Evolutionary conservation across 2,329 filamentous ascomycete genomes (phyloP), one percentile per base, ranked within the genome.

Genomic region (Catunica adiposa): DNA sequence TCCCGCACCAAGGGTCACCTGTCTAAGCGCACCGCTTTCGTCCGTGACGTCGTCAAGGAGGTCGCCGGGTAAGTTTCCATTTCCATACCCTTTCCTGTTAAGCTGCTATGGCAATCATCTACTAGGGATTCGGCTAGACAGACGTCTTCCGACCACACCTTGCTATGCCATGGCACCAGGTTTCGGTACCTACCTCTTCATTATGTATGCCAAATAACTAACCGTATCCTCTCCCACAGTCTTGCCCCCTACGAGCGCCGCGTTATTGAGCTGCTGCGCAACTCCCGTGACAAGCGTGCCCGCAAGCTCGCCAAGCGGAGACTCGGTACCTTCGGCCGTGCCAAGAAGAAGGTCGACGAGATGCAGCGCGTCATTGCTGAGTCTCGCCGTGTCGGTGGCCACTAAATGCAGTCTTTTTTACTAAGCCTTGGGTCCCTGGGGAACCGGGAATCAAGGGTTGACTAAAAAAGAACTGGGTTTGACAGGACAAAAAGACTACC

Each of bases 261-360:
- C 71, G 87, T 98, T 66, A 94, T 98, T 71, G 92, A 98, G 82
- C 79, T 98, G 71, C 85, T 98, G 75, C 88, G 92, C 69, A 98
- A 98, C 86, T 84, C 81, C 79, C 94, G 94, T 80, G 92, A 98
- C 77, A 97, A 97, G 87, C 88, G 90, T 75, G 90, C 90, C 69
- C 83, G 90, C 67, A 96, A 96, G 84, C 86, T 96, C 69, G 90
- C 90, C 69, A 97, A 97, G 89, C 96, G 94, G 86, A 84, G 90
- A 74, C 89, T 98, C 79, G 92, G 92, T 72, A 97, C 92, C 67
- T 97, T 97, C 75, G 86, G 87, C 70, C 90, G 92, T 74, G 90
- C 90, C 70, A 98, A 98, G 90, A 84, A 81, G 73, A 98, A 98
- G 90, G 92, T 98, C 66, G 92, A 98, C 72, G 90, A 97, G 79